A percentile compares a stretch with the other conserved stretches of the same genome.
These are phyloP conservation scores for Piloderma croceum DNA, from an alignment of 768 basidiomycete genomes.

Conservation along the genomic window DNA sequence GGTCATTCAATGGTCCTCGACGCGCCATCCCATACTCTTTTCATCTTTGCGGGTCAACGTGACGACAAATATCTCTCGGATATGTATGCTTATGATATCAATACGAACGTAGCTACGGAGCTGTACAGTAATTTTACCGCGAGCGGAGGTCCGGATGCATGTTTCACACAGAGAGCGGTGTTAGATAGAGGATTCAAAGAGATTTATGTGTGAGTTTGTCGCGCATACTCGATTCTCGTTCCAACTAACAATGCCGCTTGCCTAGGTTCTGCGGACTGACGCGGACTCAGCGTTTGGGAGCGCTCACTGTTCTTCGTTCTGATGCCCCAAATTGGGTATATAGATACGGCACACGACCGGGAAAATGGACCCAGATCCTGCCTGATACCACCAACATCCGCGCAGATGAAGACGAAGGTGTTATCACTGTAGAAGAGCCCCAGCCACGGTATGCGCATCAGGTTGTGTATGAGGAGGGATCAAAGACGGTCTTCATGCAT, in stretches of 20 bases:
- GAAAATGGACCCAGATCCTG: constrained; percentile 59
- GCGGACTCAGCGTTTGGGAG: constrained; percentile 32
- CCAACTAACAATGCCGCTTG: constrained; percentile 1
- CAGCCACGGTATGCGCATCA: constrained; percentile 72
- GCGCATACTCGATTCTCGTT: background rate
- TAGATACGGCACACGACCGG: constrained; percentile 53
- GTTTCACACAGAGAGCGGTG: constrained; percentile 70
- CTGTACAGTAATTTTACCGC: constrained; percentile 57
- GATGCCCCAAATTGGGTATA: constrained; percentile 65
- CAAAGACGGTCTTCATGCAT: constrained; percentile 59
- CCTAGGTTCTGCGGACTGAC: constrained; percentile 63
- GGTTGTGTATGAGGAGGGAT: constrained; percentile 61
- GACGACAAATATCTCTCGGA: constrained; percentile 65
- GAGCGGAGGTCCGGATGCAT: constrained; percentile 62
- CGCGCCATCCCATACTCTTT: constrained; percentile 48
- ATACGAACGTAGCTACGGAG: constrained; percentile 51
- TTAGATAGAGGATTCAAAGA: constrained; percentile 58
- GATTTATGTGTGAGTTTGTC: constrained; percentile 60
- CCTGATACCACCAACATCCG: constrained; percentile 25
- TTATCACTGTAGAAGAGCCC: constrained; percentile 34
- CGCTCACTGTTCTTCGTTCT: constrained; percentile 37
- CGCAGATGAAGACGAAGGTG: background rate
- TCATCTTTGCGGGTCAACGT: constrained; percentile 71
- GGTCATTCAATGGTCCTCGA: constrained; percentile 85
- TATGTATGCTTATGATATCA: constrained; percentile 70